These are phyloP conservation scores for Skeletonema menzelii DNA, from an alignment of 108 stramenopile genomes.

Conservation along the genomic window DNA sequence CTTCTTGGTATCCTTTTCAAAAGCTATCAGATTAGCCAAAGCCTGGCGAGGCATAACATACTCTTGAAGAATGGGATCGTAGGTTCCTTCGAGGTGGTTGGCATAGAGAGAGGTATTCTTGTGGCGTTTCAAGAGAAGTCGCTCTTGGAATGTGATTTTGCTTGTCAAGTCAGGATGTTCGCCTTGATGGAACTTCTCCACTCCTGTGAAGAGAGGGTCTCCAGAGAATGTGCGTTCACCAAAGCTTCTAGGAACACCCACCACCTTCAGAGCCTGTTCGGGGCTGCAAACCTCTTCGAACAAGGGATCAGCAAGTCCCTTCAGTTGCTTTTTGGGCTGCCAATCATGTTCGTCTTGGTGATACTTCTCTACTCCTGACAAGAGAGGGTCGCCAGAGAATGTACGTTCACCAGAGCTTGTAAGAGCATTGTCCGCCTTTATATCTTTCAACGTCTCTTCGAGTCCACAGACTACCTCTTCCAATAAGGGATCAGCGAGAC, in stretches of 20 bases:
- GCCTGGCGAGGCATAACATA: constrained; percentile 9
- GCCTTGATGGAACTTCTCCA: constrained; percentile 16
- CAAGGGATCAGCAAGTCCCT: constrained; percentile 28
- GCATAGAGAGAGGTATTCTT: constrained; percentile 17
- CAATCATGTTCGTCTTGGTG: constrained; percentile 19
- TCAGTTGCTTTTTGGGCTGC: constrained; percentile 1
- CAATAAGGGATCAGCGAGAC: constrained; percentile 24
- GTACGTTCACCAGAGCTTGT: constrained; percentile 3
- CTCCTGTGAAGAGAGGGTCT: constrained; percentile 25
- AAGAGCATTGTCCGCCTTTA: not conserved
- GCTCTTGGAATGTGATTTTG: constrained; percentile 5
- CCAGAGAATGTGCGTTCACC: constrained; percentile 20
- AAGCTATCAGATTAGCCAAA: constrained; percentile 4
- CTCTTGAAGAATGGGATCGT: constrained; percentile 27
- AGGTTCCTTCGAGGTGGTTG: not conserved
- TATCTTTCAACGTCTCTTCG: not conserved
- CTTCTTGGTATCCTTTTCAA: constrained; percentile 15
- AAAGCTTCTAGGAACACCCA: not conserved
- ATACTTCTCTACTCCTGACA: constrained; percentile 11
- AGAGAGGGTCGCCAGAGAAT: constrained; percentile 22
- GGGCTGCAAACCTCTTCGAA: constrained; percentile 5
- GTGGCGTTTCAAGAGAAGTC: constrained; percentile 11
- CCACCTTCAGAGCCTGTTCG: not conserved
- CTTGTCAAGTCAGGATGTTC: not conserved
- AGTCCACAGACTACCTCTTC: constrained; percentile 12